Base-by-base conservation (phyloP, 2,329 filamentous ascomycete genomes). In the Coleophoma eucalyptorum region DNA sequence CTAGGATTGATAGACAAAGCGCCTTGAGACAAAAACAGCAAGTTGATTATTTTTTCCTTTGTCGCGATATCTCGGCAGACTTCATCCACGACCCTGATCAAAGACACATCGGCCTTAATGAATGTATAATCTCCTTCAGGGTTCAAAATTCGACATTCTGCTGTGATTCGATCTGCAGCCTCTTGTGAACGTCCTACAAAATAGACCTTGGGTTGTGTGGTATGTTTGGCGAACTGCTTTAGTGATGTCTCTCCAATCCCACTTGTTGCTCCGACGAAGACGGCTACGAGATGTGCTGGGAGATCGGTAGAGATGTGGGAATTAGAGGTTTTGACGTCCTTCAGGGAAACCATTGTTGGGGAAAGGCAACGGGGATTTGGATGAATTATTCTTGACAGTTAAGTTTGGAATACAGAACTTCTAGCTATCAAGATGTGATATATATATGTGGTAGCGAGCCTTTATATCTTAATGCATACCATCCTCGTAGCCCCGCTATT, bases 21-120 rank as follows among this genome's bases (percentile, higher is more conserved):
- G 3, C 77, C 78, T 1, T 69, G 69, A 3, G 72, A 76, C 33
- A 80, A 66, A 62, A 80, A 79, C 0, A 82, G 65, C 1, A 80
- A 59, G 57, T 83, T 79, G 48, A 84, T 70, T n/a, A 70, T 67
- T 21, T 66, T 64, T 56, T 82, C 79, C 50, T 72, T 74, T 15
- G 59, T 56, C 50, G 66, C 69, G 48, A 85, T 77, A 43, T 79
- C 67, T 1, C 65, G 60, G 58, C 76, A 79, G 2, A 73, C 67
- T 6, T 68, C 62, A 53, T 79, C 76, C 4, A 78, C 75, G 15
- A 65, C 69, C 4, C 60, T 59, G 7, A 80, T 58, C 13, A 78
- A 60, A 41, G 69, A 70, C 5, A 74, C 59, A 50, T 79, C 76
- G 5, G 63, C 63, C 26, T 67, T 54, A 16, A 76, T 61, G 58